Conservation (phyloP, 495 filamentous ascomycete species). For the Penicillium canariense region DNA sequence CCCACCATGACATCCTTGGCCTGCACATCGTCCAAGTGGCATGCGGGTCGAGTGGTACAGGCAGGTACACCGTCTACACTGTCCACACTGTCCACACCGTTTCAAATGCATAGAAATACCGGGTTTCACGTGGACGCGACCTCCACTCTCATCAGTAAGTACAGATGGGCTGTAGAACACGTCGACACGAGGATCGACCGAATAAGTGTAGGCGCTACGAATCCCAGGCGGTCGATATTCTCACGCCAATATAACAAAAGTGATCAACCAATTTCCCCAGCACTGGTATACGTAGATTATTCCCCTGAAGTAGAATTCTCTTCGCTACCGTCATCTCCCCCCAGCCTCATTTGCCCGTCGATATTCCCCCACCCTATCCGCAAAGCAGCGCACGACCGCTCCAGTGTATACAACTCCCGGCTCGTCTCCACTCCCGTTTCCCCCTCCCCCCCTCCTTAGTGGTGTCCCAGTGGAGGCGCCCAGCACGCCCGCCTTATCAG, state of each 20-base stretch:
- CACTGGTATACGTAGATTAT: no score
- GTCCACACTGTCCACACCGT: background rate
- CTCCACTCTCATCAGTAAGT: no score
- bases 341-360: slow-evolving; percentile 16
- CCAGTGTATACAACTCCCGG: slow-evolving; percentile 6
- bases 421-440: no score
- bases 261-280: no score
- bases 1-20: slow-evolving; percentile 16
- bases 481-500: slow-evolving; percentile 12
- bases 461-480: background rate
- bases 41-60: slow-evolving; percentile 31
- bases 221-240: no score
- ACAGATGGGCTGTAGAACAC: no score
- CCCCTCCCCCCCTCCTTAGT: no score
- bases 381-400: background rate
- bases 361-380: slow-evolving; percentile 19
- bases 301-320: no score
- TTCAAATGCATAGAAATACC: background rate
- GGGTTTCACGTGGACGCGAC: background rate
- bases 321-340: background rate
- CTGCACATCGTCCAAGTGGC: slow-evolving; percentile 20
- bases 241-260: no score
- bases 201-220: no score
- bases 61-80: background rate
- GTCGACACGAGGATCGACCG: no score